Conservation (phyloP, 805 yeast genomes). For the Hanseniaspora occidentalis region DNA sequence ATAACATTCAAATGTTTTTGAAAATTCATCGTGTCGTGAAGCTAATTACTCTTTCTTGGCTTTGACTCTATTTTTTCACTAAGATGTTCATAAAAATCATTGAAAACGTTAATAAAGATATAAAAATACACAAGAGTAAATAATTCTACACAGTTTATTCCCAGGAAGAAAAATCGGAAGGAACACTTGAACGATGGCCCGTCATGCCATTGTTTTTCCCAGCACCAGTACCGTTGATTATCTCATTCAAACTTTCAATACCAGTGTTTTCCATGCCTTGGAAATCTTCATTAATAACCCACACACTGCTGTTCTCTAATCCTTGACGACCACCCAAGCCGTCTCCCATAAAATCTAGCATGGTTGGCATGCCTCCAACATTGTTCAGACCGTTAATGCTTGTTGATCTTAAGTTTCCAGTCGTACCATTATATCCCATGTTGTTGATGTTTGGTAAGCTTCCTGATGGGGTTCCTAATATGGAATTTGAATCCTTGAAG, state of each 20-base stretch:
- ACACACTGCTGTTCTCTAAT: conserved; percentile 4
- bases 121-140: background rate
- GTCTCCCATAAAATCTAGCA: background rate
- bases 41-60: too few relatives aligned
- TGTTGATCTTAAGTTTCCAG: background rate
- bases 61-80: background rate
- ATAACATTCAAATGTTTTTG: background rate
- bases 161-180: background rate
- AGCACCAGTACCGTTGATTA: background rate
- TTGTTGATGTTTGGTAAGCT: too few relatives aligned
- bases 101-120: background rate
- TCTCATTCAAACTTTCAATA: background rate
- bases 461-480: conserved; percentile 10
- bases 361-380: background rate
- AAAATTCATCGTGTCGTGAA: too few relatives aligned
- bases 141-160: background rate
- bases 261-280: conserved; percentile 1
- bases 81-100: too few relatives aligned
- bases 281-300: conserved; percentile 7
- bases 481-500: conserved; percentile 10
- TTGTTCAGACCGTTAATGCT: background rate
- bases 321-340: background rate
- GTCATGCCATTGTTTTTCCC: background rate
- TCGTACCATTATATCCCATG: too few relatives aligned
- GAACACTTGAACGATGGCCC: too few relatives aligned